Evolutionary conservation across 208 protist genomes (phyloP), one percentile per base, ranked within the genome.

Genomic region (Trypanosoma avium): DNA sequence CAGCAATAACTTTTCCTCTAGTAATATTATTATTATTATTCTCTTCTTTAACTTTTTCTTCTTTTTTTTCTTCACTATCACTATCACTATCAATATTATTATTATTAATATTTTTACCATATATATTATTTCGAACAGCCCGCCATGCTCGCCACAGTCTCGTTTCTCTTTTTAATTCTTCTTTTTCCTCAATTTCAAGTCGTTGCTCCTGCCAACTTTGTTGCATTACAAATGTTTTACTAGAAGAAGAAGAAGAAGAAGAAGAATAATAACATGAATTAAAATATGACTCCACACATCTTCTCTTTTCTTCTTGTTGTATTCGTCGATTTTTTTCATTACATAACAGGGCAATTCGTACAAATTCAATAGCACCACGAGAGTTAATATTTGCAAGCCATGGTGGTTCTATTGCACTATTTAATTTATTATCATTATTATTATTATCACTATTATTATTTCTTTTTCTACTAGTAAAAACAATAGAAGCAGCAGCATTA

Each of bases 351-450:
- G 52, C 55, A 24, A 57, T 49, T 32, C 64, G 64, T 29, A 59
- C 64, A 70, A 70, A 62, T 19, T 70, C 64, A 7, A 43, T 45
- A 5, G 42, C 64, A 17, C 64, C 64, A 12, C 19, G 15, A 8
- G 45, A 35, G 0, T 19, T 55, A 21, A 62, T n/a, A 2, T 36
- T 10, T 49, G 53, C n/a, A 17, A 56, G 12, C 32, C 35, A 67
- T 5, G 40, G 36, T 29, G 49, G n/a, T 21, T 3, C 8, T 10
- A 50, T 29, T 17, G 35, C 40, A 45, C 27, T 36, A 24, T 45
- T 1, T 24, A 6, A 30, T 56, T 8, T 2, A 60, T 29, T 27
- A 47, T 3, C 26, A 48, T 38, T 46, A 60, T 5, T 13, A 4
- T 56, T 32, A 40, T 42, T 40, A 40, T 21, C 15, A 40, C 40